phyloP scores from a whole-genome alignment of 2,329 filamentous ascomycete genomes.

The Ascochyta pisi region DNA sequence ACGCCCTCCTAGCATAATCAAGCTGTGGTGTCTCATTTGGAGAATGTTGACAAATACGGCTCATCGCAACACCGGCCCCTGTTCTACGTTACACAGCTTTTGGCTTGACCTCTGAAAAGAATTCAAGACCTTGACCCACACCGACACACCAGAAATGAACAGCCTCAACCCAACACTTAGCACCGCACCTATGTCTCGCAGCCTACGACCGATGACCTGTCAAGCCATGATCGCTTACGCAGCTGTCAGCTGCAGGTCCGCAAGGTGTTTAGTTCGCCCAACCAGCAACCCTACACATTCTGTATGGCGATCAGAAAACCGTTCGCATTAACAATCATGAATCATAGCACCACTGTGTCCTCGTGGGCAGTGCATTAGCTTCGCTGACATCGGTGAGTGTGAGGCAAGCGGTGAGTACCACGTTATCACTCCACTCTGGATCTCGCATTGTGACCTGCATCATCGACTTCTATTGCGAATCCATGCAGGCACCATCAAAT shows the following conservation, averaged over 20 bases:
- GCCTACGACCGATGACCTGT: conserved; percentile 9
- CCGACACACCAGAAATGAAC: neutral
- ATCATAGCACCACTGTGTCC: conserved; percentile 26
- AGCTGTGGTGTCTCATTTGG: conserved; percentile 1
- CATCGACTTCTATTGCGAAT: conserved; percentile 9
- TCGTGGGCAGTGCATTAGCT: conserved; percentile 19
- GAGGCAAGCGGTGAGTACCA: conserved; percentile 13
- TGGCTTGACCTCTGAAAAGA: neutral
- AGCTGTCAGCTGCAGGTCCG: conserved; percentile 39
- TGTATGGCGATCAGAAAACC: conserved; percentile 2
- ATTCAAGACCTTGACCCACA: neutral
- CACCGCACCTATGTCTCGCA: conserved; percentile 1
- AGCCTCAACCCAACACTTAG: neutral
- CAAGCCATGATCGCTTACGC: conserved; percentile 9
- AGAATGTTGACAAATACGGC: conserved; percentile 2
- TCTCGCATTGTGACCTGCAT: conserved; percentile 17
- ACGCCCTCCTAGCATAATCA: conserved; percentile 2
- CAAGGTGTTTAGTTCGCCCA: conserved; percentile 19
- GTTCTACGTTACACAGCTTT: conserved; percentile 13
- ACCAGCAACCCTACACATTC: conserved; percentile 9
- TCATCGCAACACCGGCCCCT: conserved; percentile 1
- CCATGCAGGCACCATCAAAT: conserved; percentile 15
- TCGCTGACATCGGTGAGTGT: conserved; percentile 19
- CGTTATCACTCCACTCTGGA: conserved; percentile 8
- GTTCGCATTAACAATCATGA: conserved; percentile 27